These are phyloP conservation scores for Apiospora rasikravindrae DNA, from an alignment of 2,329 filamentous ascomycete genomes.

Conservation along the genomic window DNA sequence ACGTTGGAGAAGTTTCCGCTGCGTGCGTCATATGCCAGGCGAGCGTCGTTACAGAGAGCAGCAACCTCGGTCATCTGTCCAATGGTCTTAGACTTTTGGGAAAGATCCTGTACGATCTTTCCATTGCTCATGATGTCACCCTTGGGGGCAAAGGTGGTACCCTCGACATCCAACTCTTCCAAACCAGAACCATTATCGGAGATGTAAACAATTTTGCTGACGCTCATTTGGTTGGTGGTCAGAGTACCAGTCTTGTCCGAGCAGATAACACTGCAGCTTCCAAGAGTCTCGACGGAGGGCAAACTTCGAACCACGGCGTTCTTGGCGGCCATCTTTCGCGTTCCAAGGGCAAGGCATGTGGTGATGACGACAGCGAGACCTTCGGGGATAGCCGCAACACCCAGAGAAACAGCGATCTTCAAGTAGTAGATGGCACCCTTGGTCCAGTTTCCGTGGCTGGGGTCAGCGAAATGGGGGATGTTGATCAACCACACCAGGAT, in stretches of 20 bases:
- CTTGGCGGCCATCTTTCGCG: conserved; percentile 97
- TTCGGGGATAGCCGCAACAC: conserved; percentile 96
- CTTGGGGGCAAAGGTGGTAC: conserved; percentile 87
- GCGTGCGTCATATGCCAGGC: conserved; percentile 80
- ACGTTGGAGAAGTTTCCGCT: conserved; percentile 78
- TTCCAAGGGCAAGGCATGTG: conserved; percentile 95
- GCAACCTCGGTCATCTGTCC: conserved; percentile 76
- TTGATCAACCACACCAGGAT: conserved; percentile 98
- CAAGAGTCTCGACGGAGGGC: conserved; percentile 95
- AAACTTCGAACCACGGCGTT: conserved; percentile 96
- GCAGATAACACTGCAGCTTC: conserved; percentile 99
- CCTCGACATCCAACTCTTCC: conserved; percentile 87
- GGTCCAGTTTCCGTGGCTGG: conserved; percentile 88
- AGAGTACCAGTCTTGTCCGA: conserved; percentile 99
- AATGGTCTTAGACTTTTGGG: conserved; percentile 75
- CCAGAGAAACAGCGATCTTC: conserved; percentile 98
- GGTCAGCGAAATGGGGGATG: conserved; percentile 94
- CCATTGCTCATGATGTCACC: conserved; percentile 75
- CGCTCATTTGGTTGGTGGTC: conserved; percentile 99
- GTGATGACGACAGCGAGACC: conserved; percentile 98
- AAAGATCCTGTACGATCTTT: conserved; percentile 70
- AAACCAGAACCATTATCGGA: conserved; percentile 74
- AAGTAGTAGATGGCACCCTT: conserved; percentile 99
- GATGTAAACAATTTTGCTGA: conserved; percentile 88
- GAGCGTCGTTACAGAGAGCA: conserved; percentile 87